Conservation (phyloP, 139 green algal genomes). For the Ostreobium quekettii region DNA sequence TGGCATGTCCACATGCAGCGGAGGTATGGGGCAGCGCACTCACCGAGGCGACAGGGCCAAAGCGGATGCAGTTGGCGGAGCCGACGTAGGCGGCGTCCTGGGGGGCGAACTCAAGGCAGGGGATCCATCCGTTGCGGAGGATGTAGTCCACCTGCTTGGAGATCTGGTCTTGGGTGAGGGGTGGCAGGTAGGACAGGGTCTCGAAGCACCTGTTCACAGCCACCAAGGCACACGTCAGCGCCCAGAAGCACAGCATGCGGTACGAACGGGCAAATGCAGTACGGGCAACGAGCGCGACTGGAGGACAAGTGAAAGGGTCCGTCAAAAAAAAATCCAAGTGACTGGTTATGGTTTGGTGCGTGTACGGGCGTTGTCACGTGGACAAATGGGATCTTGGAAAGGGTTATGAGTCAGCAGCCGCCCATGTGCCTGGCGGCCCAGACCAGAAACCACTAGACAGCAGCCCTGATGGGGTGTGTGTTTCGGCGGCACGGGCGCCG, state of each 20-base stretch:
- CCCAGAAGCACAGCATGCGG: not conserved
- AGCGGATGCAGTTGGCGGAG: slow-evolving; percentile 49
- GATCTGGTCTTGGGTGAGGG: slow-evolving; percentile 84
- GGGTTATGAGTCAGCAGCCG: no score
- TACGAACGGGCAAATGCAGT: no score
- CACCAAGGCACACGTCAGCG: slow-evolving; percentile 32
- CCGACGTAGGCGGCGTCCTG: slow-evolving; percentile 59
- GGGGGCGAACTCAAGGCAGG: slow-evolving; percentile 92
- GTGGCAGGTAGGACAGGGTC: slow-evolving; percentile 98
- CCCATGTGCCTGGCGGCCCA: no score
- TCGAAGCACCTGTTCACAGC: slow-evolving; percentile 71
- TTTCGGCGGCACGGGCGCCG: no score
- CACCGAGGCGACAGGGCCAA: slow-evolving; percentile 46
- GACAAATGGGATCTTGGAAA: not conserved
- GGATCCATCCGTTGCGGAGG: slow-evolving; percentile 77
- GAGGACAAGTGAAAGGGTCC: not conserved
- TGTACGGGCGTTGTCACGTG: not conserved
- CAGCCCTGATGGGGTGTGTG: no score
- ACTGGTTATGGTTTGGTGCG: not conserved
- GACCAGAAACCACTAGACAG: no score
- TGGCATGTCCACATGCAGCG: no score
- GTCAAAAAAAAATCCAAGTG: not conserved
- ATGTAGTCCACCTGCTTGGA: slow-evolving; percentile 92
- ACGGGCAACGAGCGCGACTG: no score
- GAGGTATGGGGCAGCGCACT: no score